Evolutionary conservation across 176 grass and related monocot genomes (phyloP).

Genomic region (sorghum (Sorghum bicolor)): Sorghum_bicolor_NCBIv3 NC_012871.2:64844501-64845000

Average conservation of each 20-base stretch:
- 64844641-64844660: constrained; percentile 8
- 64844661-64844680: constrained; percentile 1
- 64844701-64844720: neutral
- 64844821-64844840: too few species aligned
- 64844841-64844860: too few species aligned
- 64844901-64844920: too few species aligned
- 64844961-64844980: too few species aligned
- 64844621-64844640: constrained; percentile 41
- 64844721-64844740: too few species aligned
- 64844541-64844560: constrained; percentile 38
- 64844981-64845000: too few species aligned
- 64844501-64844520: constrained; percentile 54
- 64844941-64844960: too few species aligned
- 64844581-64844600: constrained; percentile 23
- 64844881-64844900: too few species aligned
- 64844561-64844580: constrained; percentile 22
- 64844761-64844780: neutral
- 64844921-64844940: too few species aligned
- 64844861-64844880: too few species aligned
- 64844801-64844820: too few species aligned
- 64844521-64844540: constrained; percentile 51
- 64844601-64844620: constrained; percentile 28
- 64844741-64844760: neutral
- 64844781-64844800: neutral
- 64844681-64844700: neutral